Conservation (phyloP, 768 basidiomycete genomes). For the Boletus sp. region DNA sequence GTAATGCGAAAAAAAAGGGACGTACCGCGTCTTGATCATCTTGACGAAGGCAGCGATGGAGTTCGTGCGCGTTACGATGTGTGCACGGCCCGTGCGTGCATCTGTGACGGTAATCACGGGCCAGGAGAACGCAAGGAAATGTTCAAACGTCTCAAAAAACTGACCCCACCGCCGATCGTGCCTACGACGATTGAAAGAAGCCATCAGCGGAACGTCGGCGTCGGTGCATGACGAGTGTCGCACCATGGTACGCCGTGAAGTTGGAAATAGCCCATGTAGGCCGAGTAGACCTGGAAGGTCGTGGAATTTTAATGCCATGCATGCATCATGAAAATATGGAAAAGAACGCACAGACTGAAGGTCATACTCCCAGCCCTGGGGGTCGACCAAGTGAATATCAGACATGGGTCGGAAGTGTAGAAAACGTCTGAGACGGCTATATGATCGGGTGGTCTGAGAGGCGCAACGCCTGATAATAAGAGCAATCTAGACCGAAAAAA, state of each 20-base stretch:
- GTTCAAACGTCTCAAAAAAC: slow-evolving; percentile 73
- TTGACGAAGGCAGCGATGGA: slow-evolving; percentile 73
- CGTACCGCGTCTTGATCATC: slow-evolving; percentile 79
- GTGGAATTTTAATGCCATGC: neutral
- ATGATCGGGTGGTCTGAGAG: neutral
- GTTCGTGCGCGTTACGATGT: slow-evolving; percentile 73
- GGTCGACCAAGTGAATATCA: slow-evolving; percentile 71
- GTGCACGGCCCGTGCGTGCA: slow-evolving; percentile 62
- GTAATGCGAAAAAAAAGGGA: neutral
- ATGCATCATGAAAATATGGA: neutral
- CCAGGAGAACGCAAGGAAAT: slow-evolving; percentile 80
- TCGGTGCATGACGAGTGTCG: neutral
- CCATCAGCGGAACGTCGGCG: neutral
- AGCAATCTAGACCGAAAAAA: neutral
- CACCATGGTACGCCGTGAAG: slow-evolving; percentile 66
- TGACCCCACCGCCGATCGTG: slow-evolving; percentile 79
- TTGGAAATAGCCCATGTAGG: slow-evolving; percentile 79
- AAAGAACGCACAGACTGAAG: slow-evolving; percentile 61
- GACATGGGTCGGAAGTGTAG: slow-evolving; percentile 38
- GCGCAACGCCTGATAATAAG: neutral
- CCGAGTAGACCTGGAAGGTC: slow-evolving; percentile 55
- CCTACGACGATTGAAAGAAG: slow-evolving; percentile 37
- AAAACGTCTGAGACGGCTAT: neutral
- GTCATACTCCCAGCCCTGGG: slow-evolving; percentile 77
- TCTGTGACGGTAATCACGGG: slow-evolving; percentile 78